phyloP scores from a whole-genome alignment of 768 basidiomycete species.

The Suillus paluster region DNA sequence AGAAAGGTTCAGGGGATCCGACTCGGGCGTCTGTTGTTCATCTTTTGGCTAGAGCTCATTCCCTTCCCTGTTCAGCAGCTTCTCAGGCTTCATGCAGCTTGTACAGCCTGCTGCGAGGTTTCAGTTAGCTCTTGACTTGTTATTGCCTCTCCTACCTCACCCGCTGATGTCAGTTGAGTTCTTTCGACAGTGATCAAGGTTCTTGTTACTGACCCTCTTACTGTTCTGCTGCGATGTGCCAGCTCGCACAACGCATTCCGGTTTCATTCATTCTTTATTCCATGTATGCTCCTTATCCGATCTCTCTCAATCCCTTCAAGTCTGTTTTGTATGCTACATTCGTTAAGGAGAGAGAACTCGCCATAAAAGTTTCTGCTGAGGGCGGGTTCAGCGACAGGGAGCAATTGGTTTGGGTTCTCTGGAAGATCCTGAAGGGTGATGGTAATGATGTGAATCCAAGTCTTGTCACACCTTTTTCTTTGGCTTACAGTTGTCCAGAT shows the following conservation, averaged over 20 bases:
- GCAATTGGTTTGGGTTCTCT: constrained; percentile 84
- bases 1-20: constrained; percentile 43
- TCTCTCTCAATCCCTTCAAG: constrained; percentile 82
- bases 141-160: constrained; percentile 67
- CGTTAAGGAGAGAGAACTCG: constrained; percentile 66
- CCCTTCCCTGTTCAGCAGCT: constrained; percentile 77
- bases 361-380: constrained; percentile 51
- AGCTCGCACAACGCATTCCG: constrained; percentile 77
- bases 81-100: constrained; percentile 77
- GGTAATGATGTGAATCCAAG: constrained; percentile 68
- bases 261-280: constrained; percentile 82
- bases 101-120: constrained; percentile 79
- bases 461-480: neutral
- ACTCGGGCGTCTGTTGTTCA: constrained; percentile 68
- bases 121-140: constrained; percentile 82
- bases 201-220: constrained; percentile 13
- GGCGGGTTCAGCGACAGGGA: constrained; percentile 64
- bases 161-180: constrained; percentile 54
- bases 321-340: constrained; percentile 72
- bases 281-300: constrained; percentile 79
- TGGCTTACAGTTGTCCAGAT: constrained; percentile 51
- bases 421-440: constrained; percentile 85
- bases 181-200: constrained; percentile 13
- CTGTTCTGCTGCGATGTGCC: constrained; percentile 17
- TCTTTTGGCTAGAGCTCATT: constrained; percentile 66